A percentile compares a stretch with the other conserved stretches of the same genome.
These are phyloP conservation scores for Tolypocladium guangdongense DNA, from an alignment of 2,329 filamentous ascomycete genomes.

Conservation along the genomic window DNA sequence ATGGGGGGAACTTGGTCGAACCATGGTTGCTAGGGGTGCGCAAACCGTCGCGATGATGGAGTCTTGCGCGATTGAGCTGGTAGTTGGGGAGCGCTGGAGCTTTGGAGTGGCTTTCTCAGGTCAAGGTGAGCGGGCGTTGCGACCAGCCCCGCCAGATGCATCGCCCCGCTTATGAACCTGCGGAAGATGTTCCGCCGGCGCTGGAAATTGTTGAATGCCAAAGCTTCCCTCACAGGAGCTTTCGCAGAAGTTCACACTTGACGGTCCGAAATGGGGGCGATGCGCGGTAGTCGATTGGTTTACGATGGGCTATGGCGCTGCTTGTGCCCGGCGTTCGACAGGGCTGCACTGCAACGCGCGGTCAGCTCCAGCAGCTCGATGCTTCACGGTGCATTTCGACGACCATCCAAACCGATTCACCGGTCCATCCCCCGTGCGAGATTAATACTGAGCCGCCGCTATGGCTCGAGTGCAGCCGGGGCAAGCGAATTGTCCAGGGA, in stretches of 20 bases:
- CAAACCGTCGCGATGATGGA: background rate
- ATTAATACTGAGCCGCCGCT: constrained; percentile 8
- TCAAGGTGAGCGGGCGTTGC: too few species aligned
- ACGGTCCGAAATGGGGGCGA: constrained; percentile 5
- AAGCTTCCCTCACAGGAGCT: background rate
- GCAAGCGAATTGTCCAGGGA: background rate
- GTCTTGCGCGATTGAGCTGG: background rate
- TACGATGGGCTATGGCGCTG: constrained; percentile 54
- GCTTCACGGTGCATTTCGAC: background rate
- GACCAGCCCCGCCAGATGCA: constrained; percentile 16
- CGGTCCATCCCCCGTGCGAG: background rate
- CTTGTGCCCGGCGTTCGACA: constrained; percentile 46
- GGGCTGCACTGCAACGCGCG: constrained; percentile 21
- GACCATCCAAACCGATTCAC: constrained; percentile 1
- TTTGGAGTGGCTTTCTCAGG: background rate
- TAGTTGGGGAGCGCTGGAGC: background rate
- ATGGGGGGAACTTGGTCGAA: background rate
- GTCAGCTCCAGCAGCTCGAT: constrained; percentile 10
- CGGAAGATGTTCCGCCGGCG: background rate
- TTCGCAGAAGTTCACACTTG: background rate
- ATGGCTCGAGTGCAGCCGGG: constrained; percentile 6
- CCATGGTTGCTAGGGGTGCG: background rate
- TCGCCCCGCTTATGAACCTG: constrained; percentile 12
- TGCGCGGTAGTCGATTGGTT: constrained; percentile 22
- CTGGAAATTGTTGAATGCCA: background rate